Conservation (phyloP, 163 green algal species). For the Scenedesmus sp. region DNA sequence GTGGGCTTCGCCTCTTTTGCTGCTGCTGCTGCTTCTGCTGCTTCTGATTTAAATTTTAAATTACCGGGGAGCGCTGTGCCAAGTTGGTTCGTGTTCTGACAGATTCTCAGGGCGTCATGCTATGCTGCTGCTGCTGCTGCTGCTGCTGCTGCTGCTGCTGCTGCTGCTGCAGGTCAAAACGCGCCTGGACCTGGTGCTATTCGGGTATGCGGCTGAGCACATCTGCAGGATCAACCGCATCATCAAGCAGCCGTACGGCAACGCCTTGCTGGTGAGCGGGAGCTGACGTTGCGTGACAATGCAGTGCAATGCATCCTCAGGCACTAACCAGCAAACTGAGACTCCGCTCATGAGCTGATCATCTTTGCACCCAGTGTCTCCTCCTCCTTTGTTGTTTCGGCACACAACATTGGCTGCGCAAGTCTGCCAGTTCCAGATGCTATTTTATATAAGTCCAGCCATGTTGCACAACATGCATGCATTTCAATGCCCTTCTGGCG, state of each 20-base stretch:
- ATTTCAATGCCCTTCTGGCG: too few species aligned
- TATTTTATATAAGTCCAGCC: too few species aligned
- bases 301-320: neutral
- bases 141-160: neutral
- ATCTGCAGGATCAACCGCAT: conserved; percentile 84
- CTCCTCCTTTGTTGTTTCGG: too few species aligned
- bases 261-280: conserved; percentile 78
- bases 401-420: too few species aligned
- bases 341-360: too few species aligned
- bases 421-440: too few species aligned
- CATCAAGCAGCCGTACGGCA: conserved; percentile 86
- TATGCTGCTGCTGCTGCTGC: neutral
- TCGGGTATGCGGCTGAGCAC: conserved; percentile 85
- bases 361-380: too few species aligned
- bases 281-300: neutral
- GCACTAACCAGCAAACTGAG: too few species aligned
- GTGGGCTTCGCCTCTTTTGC: neutral
- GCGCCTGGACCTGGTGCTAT: conserved; percentile 83
- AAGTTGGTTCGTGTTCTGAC: neutral
- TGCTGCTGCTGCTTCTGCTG: neutral
- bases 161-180: conserved; percentile 69
- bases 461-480: too few species aligned
- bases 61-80: too few species aligned
- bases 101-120: too few species aligned
- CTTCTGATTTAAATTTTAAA: neutral